Percentiles rank a stretch among this genome's conserved stretches.
Evolutionary conservation across 2,329 filamentous ascomycete species (phyloP).

Genomic region (Thermothelomyces thermophilus): DNA sequence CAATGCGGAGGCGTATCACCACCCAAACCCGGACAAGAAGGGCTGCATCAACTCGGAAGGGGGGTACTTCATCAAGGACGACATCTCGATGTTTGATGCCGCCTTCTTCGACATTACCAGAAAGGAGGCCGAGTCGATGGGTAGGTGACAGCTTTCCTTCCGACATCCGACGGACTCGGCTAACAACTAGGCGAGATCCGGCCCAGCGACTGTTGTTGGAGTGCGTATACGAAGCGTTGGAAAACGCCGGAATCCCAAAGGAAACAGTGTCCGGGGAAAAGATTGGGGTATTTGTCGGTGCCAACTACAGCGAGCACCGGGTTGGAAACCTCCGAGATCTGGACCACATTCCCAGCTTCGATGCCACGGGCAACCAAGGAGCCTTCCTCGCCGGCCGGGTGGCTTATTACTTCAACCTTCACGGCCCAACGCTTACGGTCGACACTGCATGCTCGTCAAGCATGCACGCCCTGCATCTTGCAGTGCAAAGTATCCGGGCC

Average conservation of each 20-base stretch:
- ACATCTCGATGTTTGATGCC: slow-evolving; percentile 29
- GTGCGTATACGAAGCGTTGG: slow-evolving; percentile 31
- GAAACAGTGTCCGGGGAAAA: slow-evolving; percentile 27
- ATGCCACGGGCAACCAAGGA: slow-evolving; percentile 23
- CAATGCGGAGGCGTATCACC: slow-evolving; percentile 30
- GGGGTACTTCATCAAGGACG: slow-evolving; percentile 30
- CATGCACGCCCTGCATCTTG: slow-evolving; percentile 24
- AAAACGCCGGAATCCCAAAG: slow-evolving; percentile 29
- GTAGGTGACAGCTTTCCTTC: slow-evolving; percentile 14
- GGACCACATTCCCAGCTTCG: slow-evolving; percentile 22
- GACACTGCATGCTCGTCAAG: slow-evolving; percentile 26
- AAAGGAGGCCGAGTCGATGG: slow-evolving; percentile 32
- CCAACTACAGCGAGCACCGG: slow-evolving; percentile 23
- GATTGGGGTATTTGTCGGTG: slow-evolving; percentile 31
- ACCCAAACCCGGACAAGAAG: slow-evolving; percentile 31
- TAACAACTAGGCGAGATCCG: slow-evolving; percentile 22
- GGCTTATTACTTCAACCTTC: slow-evolving; percentile 24
- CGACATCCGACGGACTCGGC: neutral
- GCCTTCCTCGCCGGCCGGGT: slow-evolving; percentile 23
- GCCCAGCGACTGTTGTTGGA: slow-evolving; percentile 31
- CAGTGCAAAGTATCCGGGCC: slow-evolving; percentile 23
- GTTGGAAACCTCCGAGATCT: slow-evolving; percentile 21
- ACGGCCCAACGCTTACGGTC: slow-evolving; percentile 21
- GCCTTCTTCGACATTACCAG: slow-evolving; percentile 34
- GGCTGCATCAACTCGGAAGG: slow-evolving; percentile 29